These are phyloP conservation scores for Suillus americanus DNA, from an alignment of 768 basidiomycete genomes.

Conservation along the genomic window DNA sequence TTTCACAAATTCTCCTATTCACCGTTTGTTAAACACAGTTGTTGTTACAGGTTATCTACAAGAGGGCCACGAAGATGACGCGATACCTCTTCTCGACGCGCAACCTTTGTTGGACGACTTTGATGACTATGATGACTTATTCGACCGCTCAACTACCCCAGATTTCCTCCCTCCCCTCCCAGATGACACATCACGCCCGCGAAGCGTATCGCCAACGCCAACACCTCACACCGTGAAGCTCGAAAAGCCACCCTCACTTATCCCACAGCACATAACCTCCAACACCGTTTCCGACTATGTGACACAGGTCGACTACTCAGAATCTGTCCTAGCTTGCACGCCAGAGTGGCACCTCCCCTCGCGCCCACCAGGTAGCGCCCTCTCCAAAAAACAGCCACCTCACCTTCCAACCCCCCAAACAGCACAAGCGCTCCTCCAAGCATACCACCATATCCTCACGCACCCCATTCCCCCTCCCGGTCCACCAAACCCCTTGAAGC, in stretches of 20 bases:
- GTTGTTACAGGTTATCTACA: conserved; percentile 53
- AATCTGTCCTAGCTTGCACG: conserved; percentile 64
- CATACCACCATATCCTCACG: conserved; percentile 77
- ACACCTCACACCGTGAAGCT: conserved; percentile 30
- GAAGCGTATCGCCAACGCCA: conserved; percentile 39
- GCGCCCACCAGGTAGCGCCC: conserved; percentile 25
- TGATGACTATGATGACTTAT: not conserved
- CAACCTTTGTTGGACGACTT: conserved; percentile 14
- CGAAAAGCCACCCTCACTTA: conserved; percentile 39
- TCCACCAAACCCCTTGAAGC: conserved; percentile 58
- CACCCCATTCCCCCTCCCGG: conserved; percentile 57
- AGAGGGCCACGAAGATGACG: conserved; percentile 58
- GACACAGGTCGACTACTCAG: conserved; percentile 69
- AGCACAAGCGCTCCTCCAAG: conserved; percentile 63
- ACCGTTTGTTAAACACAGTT: conserved; percentile 15
- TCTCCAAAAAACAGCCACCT: conserved; percentile 19
- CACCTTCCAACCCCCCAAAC: conserved; percentile 52
- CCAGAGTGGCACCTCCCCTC: conserved; percentile 73
- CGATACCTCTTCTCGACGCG: conserved; percentile 51
- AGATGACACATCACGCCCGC: conserved; percentile 22
- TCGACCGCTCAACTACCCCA: conserved; percentile 33
- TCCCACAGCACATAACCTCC: conserved; percentile 41
- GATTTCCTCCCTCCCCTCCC: conserved; percentile 37
- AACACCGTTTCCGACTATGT: conserved; percentile 63
- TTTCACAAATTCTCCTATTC: conserved; percentile 27